phyloP scores from a whole-genome alignment of 768 basidiomycete species.

The Plicaturopsis crispa region DNA sequence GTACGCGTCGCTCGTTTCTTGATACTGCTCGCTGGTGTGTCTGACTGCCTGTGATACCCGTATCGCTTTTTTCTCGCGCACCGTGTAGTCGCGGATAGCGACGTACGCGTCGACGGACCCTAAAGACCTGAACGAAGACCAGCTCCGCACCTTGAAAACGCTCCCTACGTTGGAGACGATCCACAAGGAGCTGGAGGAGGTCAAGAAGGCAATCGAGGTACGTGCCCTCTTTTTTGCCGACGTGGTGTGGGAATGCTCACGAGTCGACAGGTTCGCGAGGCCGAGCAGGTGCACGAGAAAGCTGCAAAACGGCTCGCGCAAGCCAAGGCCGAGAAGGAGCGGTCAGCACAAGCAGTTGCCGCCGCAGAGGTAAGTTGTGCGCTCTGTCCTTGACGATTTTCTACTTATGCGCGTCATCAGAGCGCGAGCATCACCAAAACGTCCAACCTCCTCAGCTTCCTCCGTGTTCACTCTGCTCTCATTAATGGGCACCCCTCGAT shows the following conservation, averaged over 20 bases:
- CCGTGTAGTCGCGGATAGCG: conserved; percentile 63
- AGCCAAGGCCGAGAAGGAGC: conserved; percentile 48
- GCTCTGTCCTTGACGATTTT: no score
- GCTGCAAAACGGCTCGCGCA: conserved; percentile 46
- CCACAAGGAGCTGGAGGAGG: conserved; percentile 76
- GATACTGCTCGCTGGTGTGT: no score
- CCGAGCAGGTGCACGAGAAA: conserved; percentile 50
- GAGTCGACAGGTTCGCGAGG: conserved; percentile 47
- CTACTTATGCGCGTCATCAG: no score
- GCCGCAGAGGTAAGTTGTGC: conserved; percentile 44
- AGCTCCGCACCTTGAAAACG: conserved; percentile 64
- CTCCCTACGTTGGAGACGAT: conserved; percentile 72
- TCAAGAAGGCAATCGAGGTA: conserved; percentile 83
- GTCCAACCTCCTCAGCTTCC: conserved; percentile 46
- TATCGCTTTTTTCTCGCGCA: conserved; percentile 3
- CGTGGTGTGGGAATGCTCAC: conserved; percentile 1
- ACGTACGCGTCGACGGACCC: conserved; percentile 59
- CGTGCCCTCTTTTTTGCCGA: conserved; percentile 9
- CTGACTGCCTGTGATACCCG: background rate
- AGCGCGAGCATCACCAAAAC: conserved; percentile 35
- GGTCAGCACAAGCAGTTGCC: conserved; percentile 47
- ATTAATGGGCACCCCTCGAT: conserved; percentile 19
- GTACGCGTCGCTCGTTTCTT: conserved; percentile 33
- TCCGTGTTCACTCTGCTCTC: conserved; percentile 50
- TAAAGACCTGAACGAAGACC: conserved; percentile 83